Evolutionary conservation across 257 asterid species (phyloP).

Genomic region (Ophiorrhiza pumila): DNA sequence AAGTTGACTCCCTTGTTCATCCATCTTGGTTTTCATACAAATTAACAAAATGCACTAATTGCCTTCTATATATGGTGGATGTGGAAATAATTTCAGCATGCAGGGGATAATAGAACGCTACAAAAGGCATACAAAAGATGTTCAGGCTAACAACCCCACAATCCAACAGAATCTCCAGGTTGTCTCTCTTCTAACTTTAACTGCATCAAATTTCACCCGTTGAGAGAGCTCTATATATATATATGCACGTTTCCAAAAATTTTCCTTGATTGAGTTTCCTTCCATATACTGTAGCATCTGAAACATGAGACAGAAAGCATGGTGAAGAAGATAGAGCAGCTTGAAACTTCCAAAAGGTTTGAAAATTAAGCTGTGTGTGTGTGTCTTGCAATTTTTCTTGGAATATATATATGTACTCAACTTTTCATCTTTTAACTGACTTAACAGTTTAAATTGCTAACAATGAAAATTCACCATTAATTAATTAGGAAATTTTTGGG

Average conservation of each 20-base stretch:
- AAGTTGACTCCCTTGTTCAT: background rate
- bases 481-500: conserved; percentile 88
- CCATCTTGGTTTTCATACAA: background rate
- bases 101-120: conserved; percentile 68
- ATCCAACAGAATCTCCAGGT: conserved; percentile 62
- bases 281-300: conserved; percentile 39
- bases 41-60: background rate
- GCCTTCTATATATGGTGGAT: background rate
- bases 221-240: no score
- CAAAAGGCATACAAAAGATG: conserved; percentile 54
- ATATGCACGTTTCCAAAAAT: no score
- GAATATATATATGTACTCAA: background rate
- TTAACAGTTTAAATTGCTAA: background rate
- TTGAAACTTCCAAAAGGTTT: conserved; percentile 74
- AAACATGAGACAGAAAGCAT: conserved; percentile 64
- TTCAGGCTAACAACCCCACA: conserved; percentile 45
- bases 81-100: conserved; percentile 43
- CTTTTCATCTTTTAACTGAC: background rate
- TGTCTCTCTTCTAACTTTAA: conserved; percentile 1
- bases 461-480: background rate
- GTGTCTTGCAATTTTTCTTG: background rate
- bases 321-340: conserved; percentile 76
- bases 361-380: background rate
- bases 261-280: conserved; percentile 6
- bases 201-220: no score